Percentiles rank a stretch among this genome's conserved stretches.
Evolutionary conservation across 176 grass and related monocot genomes (phyloP).

Genomic region (Alopecurus myosuroides): DNA sequence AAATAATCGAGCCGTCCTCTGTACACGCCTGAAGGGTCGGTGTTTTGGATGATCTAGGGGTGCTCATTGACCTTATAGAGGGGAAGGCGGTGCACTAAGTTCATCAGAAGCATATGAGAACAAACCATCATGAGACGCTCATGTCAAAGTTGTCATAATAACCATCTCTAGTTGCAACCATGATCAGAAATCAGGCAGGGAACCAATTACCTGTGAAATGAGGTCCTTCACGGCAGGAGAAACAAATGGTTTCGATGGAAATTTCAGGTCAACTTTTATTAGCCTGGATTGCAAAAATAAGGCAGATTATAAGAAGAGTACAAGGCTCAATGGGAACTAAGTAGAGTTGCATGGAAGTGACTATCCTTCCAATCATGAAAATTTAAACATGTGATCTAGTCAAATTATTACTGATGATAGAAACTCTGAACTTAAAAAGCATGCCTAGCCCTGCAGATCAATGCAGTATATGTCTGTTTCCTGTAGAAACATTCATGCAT

Average conservation of each 20-base stretch:
- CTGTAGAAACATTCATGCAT: not conserved
- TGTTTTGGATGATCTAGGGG: conserved; percentile 88
- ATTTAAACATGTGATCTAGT: not conserved
- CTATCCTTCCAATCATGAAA: not conserved
- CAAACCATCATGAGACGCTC: not conserved
- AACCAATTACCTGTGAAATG: conserved; percentile 52
- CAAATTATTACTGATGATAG: not conserved
- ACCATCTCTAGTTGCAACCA: not conserved
- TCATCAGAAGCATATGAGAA: conserved; percentile 84
- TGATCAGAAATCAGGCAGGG: not conserved
- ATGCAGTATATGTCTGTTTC: not conserved
- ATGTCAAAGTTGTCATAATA: not conserved
- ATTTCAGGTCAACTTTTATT: conserved; percentile 80
- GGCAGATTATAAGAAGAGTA: conserved; percentile 13
- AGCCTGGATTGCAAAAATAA: conserved; percentile 51
- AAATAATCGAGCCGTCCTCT: not conserved
- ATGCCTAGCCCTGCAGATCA: not conserved
- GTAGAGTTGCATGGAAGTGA: not conserved
- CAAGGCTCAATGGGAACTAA: not conserved
- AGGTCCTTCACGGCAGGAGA: conserved; percentile 69
- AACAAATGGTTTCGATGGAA: conserved; percentile 68
- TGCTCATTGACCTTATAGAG: conserved; percentile 85
- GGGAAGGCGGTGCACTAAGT: conserved; percentile 39
- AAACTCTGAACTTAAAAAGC: not conserved
- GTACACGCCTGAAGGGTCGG: conserved; percentile 70